Base-by-base conservation (phyloP, 495 filamentous ascomycete genomes). In the Penicillium nucicola region DNA sequence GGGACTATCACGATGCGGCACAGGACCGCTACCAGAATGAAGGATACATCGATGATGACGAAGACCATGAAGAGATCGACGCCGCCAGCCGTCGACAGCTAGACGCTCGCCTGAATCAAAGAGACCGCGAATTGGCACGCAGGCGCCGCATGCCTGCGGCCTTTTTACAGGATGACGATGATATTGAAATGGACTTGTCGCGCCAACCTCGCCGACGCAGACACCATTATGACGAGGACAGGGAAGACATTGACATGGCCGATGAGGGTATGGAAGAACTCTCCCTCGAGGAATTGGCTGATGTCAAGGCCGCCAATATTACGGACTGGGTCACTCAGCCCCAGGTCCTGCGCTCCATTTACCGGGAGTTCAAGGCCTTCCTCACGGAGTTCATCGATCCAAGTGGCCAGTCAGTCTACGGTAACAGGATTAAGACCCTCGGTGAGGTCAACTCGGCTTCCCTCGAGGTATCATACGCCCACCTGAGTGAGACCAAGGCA, bases 361-460 rank as follows among this genome's bases (percentile, higher is more conserved):
- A 90, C 58, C 79, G 90, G 56, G 92, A 97, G 67, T 99, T 99
- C 82, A 95, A 93, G 69, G 85, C 89, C 10, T 99, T 99, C 77
- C 74, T 99, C 54, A 96, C 95, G 12, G 90, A 97, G 66, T 97
- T 93, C 65, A 95, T 83, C 18, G 92, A 97, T 66, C 83, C 89
- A 43, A 77, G 81, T 47, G 90, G 89, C 28, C 84, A 79, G 4
- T 99, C 95, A 0, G 90, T 97, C 19, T 99, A 99, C 64, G 95
- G 95, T 37, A 89, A 87, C 56, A 85, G 91, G 52, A 90, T 97
- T 50, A 84, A 89, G 49, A 95, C 88, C 0, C 84, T 99, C 11
- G 95, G 95, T 77, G 92, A 97, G 67, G 77, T 96, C 56, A 99
- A 99, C 67, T 90, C 91, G 25, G 95, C 97, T 68, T 89, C 91